phyloP scores from a whole-genome alignment of 2,329 filamentous ascomycete genomes.

The Rugonectria rugulosa region DNA sequence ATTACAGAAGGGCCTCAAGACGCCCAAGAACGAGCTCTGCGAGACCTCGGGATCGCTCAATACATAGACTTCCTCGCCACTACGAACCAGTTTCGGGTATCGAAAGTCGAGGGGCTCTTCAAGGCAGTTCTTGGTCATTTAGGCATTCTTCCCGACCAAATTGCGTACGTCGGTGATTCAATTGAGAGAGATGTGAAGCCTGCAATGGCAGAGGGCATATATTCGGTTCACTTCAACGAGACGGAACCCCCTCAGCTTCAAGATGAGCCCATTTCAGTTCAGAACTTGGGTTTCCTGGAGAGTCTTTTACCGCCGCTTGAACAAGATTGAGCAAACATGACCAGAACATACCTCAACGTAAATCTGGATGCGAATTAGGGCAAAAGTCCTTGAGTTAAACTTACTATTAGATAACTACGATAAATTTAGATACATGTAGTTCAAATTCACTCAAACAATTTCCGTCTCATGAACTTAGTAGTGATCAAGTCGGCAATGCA shows the following conservation, averaged over 20 bases:
- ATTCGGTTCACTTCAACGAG: constrained; percentile 38
- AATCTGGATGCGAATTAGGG: too few species aligned
- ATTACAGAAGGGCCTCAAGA: constrained; percentile 58
- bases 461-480: too few species aligned
- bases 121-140: constrained; percentile 37
- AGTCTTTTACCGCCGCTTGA: background rate
- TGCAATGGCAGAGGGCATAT: constrained; percentile 37
- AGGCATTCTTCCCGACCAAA: constrained; percentile 32
- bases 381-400: too few species aligned
- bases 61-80: constrained; percentile 44
- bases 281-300: constrained; percentile 24
- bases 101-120: constrained; percentile 41
- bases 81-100: constrained; percentile 39
- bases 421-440: too few species aligned
- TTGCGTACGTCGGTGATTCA: constrained; percentile 43
- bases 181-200: constrained; percentile 40
- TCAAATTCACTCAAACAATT: too few species aligned
- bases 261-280: constrained; percentile 18
- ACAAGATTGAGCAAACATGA: background rate
- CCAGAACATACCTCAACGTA: too few species aligned
- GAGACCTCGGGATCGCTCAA: constrained; percentile 30
- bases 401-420: background rate
- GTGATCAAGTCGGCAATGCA: too few species aligned
- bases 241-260: constrained; percentile 10
- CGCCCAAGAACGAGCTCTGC: constrained; percentile 52